phyloP scores from a whole-genome alignment of 2,329 filamentous ascomycete genomes.

The Aureobasidium subglaciale region DNA sequence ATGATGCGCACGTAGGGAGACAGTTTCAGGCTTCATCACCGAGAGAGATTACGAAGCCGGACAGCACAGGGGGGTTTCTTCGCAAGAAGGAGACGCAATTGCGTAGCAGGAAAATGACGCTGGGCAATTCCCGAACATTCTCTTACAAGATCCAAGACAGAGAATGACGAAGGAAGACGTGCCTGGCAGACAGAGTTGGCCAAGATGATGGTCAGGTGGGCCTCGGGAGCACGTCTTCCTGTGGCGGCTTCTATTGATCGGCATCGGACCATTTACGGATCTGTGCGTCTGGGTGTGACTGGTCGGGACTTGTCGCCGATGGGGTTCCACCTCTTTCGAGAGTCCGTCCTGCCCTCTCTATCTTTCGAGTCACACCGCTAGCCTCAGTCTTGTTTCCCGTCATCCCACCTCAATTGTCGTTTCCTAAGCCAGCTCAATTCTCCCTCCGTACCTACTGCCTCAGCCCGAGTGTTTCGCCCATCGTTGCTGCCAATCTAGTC shows the following conservation, averaged over 20 bases:
- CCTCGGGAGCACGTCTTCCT: constrained; percentile 4
- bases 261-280: not conserved
- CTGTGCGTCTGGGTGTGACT: constrained; percentile 5
- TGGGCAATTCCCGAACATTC: constrained; percentile 6
- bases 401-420: constrained; percentile 2
- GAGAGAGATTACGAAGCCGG: not conserved
- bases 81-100: not conserved
- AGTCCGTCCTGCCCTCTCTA: constrained; percentile 8
- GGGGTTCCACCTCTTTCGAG: constrained; percentile 10
- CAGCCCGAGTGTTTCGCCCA: constrained; percentile 4
- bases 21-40: constrained; percentile 8
- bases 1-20: not conserved
- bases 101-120: constrained; percentile 3
- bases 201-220: constrained; percentile 7
- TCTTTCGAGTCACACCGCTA: constrained; percentile 15
- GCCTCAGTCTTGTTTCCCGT: constrained; percentile 6
- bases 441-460: not conserved
- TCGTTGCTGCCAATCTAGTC: constrained; percentile 13
- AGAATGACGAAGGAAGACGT: constrained; percentile 11
- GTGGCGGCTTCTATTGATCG: constrained; percentile 10
- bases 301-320: constrained; percentile 7
- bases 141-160: not conserved
- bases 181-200: constrained; percentile 2
- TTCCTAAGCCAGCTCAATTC: not conserved
- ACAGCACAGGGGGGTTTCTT: not conserved